Evolutionary conservation across 2,329 filamentous ascomycete species (phyloP).

Genomic region (Mycosphaerella sp.): DNA sequence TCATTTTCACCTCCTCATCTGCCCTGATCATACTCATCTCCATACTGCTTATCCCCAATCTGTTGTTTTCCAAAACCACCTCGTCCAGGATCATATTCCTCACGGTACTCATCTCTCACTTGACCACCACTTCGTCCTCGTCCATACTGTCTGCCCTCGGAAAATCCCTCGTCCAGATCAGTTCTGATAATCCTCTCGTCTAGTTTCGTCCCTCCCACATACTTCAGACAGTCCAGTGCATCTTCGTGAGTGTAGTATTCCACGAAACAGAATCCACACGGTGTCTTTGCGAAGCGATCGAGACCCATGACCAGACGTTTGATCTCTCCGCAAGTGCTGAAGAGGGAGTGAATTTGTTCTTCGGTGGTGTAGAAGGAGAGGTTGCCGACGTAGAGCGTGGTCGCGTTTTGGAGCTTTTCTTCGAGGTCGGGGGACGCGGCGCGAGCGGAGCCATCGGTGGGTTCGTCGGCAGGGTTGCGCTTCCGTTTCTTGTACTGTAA

Average conservation of each 20-base stretch:
- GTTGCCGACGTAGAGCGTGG: conserved; percentile 96
- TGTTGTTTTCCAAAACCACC: conserved; percentile 81
- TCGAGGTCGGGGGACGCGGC: conserved; percentile 54
- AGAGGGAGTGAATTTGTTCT: conserved; percentile 85
- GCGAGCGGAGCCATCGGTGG: conserved; percentile 37
- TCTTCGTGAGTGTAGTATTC: conserved; percentile 99
- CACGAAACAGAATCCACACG: conserved; percentile 98
- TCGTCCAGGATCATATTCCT: conserved; percentile 92
- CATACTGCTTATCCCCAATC: conserved; percentile 50
- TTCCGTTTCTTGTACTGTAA: conserved; percentile 65
- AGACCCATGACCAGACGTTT: conserved; percentile 97
- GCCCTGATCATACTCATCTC: conserved; percentile 22
- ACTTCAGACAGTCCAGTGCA: conserved; percentile 96
- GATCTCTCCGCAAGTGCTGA: conserved; percentile 74
- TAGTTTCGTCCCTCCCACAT: conserved; percentile 94
- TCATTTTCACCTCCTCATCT: background rate
- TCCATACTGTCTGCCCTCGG: conserved; percentile 91
- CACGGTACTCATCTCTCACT: conserved; percentile 93
- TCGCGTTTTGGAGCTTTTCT: conserved; percentile 77
- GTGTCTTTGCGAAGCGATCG: conserved; percentile 94
- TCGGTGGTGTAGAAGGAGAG: conserved; percentile 79
- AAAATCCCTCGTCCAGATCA: conserved; percentile 90
- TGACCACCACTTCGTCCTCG: conserved; percentile 93
- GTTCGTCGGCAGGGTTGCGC: conserved; percentile 53
- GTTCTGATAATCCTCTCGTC: conserved; percentile 96